phyloP scores from a whole-genome alignment of 2,329 filamentous ascomycete species.

The Ramularia endophylla region DNA sequence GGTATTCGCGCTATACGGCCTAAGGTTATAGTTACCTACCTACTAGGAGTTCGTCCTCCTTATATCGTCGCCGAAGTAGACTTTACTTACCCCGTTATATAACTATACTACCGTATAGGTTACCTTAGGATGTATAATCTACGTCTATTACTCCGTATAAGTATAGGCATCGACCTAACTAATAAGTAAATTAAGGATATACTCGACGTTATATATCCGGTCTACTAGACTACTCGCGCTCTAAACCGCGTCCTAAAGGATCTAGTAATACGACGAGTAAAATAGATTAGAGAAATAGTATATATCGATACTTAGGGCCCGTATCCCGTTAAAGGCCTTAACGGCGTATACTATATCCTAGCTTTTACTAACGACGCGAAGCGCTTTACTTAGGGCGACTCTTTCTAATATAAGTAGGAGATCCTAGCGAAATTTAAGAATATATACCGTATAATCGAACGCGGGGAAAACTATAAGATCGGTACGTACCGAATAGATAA shows the following conservation, averaged over 20 bases:
- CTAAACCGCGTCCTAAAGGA: slow-evolving; percentile 1
- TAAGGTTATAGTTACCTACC: too few relatives aligned
- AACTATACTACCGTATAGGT: too few relatives aligned
- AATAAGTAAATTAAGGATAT: slow-evolving; percentile 5
- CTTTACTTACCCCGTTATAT: too few relatives aligned
- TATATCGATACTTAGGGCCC: slow-evolving; percentile 2
- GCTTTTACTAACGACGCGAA: background rate
- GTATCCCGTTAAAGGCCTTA: background rate
- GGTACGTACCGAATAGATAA: slow-evolving; percentile 1
- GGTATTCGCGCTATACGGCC: too few relatives aligned
- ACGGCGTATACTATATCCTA: background rate
- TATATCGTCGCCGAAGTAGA: too few relatives aligned
- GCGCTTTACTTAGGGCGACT: background rate
- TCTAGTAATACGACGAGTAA: background rate
- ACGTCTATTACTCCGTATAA: too few relatives aligned
- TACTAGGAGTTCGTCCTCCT: too few relatives aligned
- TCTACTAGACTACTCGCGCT: background rate
- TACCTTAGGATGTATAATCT: too few relatives aligned
- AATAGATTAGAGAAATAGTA: background rate
- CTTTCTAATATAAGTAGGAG: background rate
- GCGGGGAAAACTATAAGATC: background rate
- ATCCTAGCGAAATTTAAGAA: background rate
- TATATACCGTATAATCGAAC: background rate
- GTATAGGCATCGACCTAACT: too few relatives aligned
- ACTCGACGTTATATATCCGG: slow-evolving; percentile 1